Percentiles rank a stretch among this genome's conserved stretches.
Conservation (phyloP, 495 filamentous ascomycete species). For the Elasticomyces elasticus region DNA sequence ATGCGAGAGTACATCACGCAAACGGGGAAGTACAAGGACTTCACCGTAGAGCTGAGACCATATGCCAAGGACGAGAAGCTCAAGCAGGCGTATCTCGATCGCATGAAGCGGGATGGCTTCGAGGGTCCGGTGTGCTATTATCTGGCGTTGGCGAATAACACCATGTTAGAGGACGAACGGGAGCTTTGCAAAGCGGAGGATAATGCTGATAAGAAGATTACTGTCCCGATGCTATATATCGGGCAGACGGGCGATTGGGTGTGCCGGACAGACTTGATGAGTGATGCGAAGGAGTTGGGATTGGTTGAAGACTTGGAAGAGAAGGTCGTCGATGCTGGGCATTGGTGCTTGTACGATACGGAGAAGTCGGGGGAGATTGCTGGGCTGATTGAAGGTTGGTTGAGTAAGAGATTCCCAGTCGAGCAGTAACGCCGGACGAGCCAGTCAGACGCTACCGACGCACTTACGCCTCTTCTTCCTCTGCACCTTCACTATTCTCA, state of each 20-base stretch:
- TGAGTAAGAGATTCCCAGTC: slow-evolving; percentile 3
- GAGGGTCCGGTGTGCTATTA: slow-evolving; percentile 17
- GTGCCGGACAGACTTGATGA: slow-evolving; percentile 9
- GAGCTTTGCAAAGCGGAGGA: not conserved
- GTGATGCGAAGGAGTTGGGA: slow-evolving; percentile 1
- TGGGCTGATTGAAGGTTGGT: slow-evolving; percentile 5
- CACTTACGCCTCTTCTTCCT: too few relatives aligned
- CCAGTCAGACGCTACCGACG: too few relatives aligned
- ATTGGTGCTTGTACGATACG: slow-evolving; percentile 14
- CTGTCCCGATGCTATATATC: slow-evolving; percentile 17
- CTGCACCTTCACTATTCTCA: too few relatives aligned
- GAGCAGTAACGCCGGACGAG: too few relatives aligned
- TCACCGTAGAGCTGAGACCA: slow-evolving; percentile 4
- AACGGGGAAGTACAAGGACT: slow-evolving; percentile 10
- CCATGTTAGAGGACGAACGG: slow-evolving; percentile 14
- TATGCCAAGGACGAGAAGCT: slow-evolving; percentile 14
- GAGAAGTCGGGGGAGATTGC: slow-evolving; percentile 16
- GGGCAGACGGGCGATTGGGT: slow-evolving; percentile 15
- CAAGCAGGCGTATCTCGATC: slow-evolving; percentile 1
- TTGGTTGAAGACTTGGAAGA: slow-evolving; percentile 9
- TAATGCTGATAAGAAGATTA: not conserved
- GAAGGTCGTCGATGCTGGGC: slow-evolving; percentile 13
- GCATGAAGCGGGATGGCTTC: slow-evolving; percentile 14
- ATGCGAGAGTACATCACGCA: slow-evolving; percentile 8
- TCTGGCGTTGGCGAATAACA: slow-evolving; percentile 1